phyloP scores from a whole-genome alignment of 2,329 filamentous ascomycete genomes.

The Monilinia fructigena region DNA sequence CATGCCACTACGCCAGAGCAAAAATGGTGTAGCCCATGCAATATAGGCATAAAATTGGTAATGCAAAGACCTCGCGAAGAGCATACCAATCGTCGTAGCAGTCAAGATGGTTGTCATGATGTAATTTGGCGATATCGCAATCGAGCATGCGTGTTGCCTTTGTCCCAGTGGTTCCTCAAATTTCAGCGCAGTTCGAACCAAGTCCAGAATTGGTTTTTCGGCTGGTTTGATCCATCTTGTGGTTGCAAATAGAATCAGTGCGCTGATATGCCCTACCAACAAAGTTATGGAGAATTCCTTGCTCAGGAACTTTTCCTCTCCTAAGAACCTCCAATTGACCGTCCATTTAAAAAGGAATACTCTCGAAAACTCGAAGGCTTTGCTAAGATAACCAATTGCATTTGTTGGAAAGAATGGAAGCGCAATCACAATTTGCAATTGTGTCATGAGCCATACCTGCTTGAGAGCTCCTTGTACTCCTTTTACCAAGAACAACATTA shows the following conservation, averaged over 20 bases:
- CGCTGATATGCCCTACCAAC: slow-evolving; percentile 53
- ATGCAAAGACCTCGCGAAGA: slow-evolving; percentile 69
- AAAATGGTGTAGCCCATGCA: slow-evolving; percentile 69
- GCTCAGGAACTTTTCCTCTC: slow-evolving; percentile 78
- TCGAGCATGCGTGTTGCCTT: slow-evolving; percentile 49
- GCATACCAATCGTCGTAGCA: slow-evolving; percentile 64
- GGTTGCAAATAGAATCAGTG: slow-evolving; percentile 56
- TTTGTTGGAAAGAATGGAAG: slow-evolving; percentile 69
- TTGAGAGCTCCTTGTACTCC: slow-evolving; percentile 65
- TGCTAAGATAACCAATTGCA: slow-evolving; percentile 68
- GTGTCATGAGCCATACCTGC: slow-evolving; percentile 68
- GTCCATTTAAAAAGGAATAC: slow-evolving; percentile 98
- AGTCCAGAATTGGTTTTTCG: slow-evolving; percentile 48
- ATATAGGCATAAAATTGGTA: slow-evolving; percentile 76
- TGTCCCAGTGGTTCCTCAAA: slow-evolving; percentile 40
- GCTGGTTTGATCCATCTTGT: slow-evolving; percentile 62
- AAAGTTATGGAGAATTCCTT: slow-evolving; percentile 57
- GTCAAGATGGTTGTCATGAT: slow-evolving; percentile 62
- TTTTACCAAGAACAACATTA: slow-evolving; percentile 71
- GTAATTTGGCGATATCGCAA: slow-evolving; percentile 57
- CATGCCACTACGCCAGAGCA: slow-evolving; percentile 64
- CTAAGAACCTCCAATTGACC: slow-evolving; percentile 97
- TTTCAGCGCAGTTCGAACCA: slow-evolving; percentile 40
- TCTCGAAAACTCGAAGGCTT: slow-evolving; percentile 87
- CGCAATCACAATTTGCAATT: slow-evolving; percentile 70